Conservation (phyloP, 768 basidiomycete genomes). For the Russula griseocarnosa region DNA sequence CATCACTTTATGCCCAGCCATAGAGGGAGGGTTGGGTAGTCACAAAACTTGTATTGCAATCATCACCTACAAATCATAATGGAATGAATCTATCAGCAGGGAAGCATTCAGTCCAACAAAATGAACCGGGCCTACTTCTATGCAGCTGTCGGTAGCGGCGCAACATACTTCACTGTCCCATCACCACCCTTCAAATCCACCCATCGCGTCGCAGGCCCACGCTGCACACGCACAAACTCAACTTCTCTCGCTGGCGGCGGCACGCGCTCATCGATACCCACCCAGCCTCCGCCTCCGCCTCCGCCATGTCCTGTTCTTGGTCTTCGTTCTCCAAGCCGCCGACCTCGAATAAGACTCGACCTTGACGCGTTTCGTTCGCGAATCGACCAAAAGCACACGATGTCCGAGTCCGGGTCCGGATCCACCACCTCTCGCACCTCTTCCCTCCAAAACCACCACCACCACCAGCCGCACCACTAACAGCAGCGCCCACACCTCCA, state of each 20-base stretch:
- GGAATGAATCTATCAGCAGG: no score
- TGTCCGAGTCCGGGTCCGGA: not conserved
- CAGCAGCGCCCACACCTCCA: not conserved
- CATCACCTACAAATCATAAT: no score
- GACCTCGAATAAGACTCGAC: conserved; percentile 6
- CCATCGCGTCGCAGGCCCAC: conserved; percentile 16
- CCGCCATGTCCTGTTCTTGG: not conserved
- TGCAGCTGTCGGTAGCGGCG: not conserved
- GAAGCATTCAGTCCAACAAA: not conserved
- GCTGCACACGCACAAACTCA: conserved; percentile 15
- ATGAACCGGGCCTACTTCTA: not conserved
- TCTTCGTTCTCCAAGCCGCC: not conserved
- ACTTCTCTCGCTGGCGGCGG: conserved; percentile 18
- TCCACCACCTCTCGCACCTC: not conserved
- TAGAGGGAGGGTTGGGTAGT: no score
- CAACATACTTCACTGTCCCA: conserved; percentile 16
- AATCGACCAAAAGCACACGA: conserved; percentile 18
- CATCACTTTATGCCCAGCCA: no score
- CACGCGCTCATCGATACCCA: conserved; percentile 3
- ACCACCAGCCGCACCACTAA: not conserved
- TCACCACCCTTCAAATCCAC: conserved; percentile 14
- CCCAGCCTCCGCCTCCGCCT: not conserved
- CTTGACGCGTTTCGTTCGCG: conserved; percentile 12
- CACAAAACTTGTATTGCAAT: no score
- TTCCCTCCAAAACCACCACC: not conserved